Base-by-base conservation (phyloP, 768 basidiomycete genomes). In the Hypholoma sublateritium region DNA sequence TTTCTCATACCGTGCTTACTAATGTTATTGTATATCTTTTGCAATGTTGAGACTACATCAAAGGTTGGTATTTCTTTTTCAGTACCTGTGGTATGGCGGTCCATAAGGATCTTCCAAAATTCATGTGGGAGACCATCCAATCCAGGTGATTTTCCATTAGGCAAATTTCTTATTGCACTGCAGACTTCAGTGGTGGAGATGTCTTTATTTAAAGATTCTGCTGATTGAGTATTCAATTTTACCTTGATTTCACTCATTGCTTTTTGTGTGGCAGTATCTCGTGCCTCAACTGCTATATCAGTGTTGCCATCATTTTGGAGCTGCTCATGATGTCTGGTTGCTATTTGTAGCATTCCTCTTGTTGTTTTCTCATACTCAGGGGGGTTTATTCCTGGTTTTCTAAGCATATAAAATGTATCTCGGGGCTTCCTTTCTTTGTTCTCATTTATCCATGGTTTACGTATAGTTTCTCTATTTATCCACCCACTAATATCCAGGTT, bases 1-100 rank as follows among this genome's bases (percentile, higher is more conserved):
- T 19, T 1, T 0, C 19, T 42, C 0, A 70, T 11, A 0, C 74
- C 73, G 32, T 70, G 3, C 1, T 8, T 0, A 49, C 70, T 51
- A 0, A 77, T 74, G 43, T 77, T 63, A 43, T 70, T 68, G 36
- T n/a, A n/a, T n/a, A n/a, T n/a, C n/a, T n/a, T n/a, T n/a, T n/a
- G n/a, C n/a, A n/a, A n/a, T n/a, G n/a, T n/a, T n/a, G n/a, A n/a
- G n/a, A n/a, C n/a, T n/a, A n/a, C n/a, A n/a, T n/a, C n/a, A n/a
- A n/a, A n/a, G n/a, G n/a, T n/a, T n/a, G n/a, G n/a, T n/a, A n/a
- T n/a, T n/a, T n/a, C 45, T 5, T 24, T 35, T 24, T 56, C 60
- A 0, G 13, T n/a, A 5, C 50, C 34, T 9, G 50, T 39, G 19
- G 41, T 37, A 47, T 56, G 28, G 35, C 43, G 19, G 5, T 54